Conservation (phyloP, 1,284 basidiomycete genomes). For the Cryptococcus maquisensis region DNA sequence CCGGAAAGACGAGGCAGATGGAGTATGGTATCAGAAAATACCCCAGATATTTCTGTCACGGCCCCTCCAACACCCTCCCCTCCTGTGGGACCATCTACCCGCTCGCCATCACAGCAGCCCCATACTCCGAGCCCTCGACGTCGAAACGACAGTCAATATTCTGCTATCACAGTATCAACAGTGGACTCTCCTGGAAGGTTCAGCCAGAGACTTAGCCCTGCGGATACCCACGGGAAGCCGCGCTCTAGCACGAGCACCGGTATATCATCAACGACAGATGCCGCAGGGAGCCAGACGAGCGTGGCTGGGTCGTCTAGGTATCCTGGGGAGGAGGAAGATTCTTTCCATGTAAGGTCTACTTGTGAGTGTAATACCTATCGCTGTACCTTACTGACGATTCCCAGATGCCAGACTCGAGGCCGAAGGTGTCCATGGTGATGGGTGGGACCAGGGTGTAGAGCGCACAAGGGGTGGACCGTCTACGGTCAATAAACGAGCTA, state of each 20-base stretch:
- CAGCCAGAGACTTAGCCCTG: slow-evolving; percentile 9
- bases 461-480: slow-evolving; percentile 76
- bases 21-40: slow-evolving; percentile 3
- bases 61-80: neutral
- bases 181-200: slow-evolving; percentile 10
- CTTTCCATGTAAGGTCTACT: slow-evolving; percentile 79
- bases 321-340: slow-evolving; percentile 68
- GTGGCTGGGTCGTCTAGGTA: slow-evolving; percentile 35
- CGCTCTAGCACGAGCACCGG: neutral
- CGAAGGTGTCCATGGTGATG: slow-evolving; percentile 83
- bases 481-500: slow-evolving; percentile 35
- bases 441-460: slow-evolving; percentile 84
- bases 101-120: neutral
- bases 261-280: neutral
- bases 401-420: slow-evolving; percentile 71
- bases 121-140: neutral
- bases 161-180: neutral
- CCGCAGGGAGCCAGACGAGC: slow-evolving; percentile 18
- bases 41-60: slow-evolving; percentile 4
- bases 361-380: slow-evolving; percentile 47
- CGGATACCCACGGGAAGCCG: neutral
- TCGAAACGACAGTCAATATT: neutral
- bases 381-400: neutral
- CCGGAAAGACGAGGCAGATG: neutral
- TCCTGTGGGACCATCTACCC: neutral